phyloP scores from a whole-genome alignment of 495 filamentous ascomycete species.

The Hypoxylon cercidicola region DNA sequence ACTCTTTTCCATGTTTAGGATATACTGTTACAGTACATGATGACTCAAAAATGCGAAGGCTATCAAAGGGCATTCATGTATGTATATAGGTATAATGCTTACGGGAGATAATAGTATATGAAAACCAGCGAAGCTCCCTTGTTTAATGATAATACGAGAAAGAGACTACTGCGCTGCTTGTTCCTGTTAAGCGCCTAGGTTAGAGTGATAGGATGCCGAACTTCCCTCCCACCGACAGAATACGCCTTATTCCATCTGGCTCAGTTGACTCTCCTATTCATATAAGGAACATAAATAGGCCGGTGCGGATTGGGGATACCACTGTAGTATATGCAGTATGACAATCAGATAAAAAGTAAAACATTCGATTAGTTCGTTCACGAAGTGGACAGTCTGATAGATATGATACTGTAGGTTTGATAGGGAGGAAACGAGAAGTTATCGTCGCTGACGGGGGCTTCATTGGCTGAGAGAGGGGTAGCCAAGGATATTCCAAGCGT shows the following conservation, averaged over 20 bases:
- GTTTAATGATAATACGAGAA: conserved; percentile 2
- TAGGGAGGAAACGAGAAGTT: background rate
- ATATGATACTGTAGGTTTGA: too few relatives aligned
- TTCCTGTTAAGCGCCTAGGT: too few relatives aligned
- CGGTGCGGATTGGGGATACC: background rate
- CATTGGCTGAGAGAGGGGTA: conserved; percentile 13
- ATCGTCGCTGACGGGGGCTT: conserved; percentile 2
- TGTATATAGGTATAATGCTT: too few relatives aligned
- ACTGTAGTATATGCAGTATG: conserved; percentile 2
- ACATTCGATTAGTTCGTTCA: conserved; percentile 12
- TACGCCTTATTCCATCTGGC: background rate
- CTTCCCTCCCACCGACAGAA: too few relatives aligned
- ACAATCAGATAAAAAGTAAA: conserved; percentile 12
- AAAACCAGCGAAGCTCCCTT: background rate
- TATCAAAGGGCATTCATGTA: too few relatives aligned
- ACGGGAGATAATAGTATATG: background rate
- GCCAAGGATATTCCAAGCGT: conserved; percentile 29
- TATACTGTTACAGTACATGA: background rate
- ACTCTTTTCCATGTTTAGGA: conserved; percentile 7
- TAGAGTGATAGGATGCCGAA: too few relatives aligned
- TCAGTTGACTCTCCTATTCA: conserved; percentile 13
- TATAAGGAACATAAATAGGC: conserved; percentile 10
- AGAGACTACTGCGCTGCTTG: background rate
- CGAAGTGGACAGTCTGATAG: too few relatives aligned
- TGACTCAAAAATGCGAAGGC: background rate